A percentile compares a stretch with the other conserved stretches of the same genome.
Conservation (phyloP, 2,329 filamentous ascomycete species). For the Nemania bipapillata region DNA sequence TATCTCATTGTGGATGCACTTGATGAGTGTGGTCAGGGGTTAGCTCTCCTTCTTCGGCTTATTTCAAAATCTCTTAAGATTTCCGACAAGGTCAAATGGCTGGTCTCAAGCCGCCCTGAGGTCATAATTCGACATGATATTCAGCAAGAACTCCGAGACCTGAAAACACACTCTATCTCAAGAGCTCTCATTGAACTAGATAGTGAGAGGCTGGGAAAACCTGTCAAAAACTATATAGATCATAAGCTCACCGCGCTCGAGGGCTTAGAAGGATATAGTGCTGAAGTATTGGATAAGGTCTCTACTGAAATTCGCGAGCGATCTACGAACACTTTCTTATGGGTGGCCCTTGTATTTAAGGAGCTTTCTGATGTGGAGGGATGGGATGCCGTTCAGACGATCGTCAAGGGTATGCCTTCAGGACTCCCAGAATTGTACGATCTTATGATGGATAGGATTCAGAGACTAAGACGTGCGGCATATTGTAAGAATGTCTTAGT, state of each 20-base stretch:
- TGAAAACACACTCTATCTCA: too few species aligned
- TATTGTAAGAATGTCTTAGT: background rate
- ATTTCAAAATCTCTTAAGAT: background rate
- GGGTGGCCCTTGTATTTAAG: slow-evolving; percentile 6
- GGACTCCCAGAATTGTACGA: background rate
- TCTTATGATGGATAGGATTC: background rate
- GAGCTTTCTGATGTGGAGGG: background rate
- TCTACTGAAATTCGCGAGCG: too few species aligned
- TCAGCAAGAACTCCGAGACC: too few species aligned
- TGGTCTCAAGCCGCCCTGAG: background rate
- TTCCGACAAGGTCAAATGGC: background rate
- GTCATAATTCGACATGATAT: too few species aligned
- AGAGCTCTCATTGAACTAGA: too few species aligned
- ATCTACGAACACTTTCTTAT: slow-evolving; percentile 11
- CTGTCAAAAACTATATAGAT: too few species aligned
- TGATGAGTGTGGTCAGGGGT: background rate
- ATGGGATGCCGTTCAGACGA: background rate
- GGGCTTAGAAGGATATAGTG: too few species aligned
- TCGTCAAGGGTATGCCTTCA: slow-evolving; percentile 1
- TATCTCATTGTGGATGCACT: slow-evolving; percentile 6
- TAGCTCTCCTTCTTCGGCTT: background rate
- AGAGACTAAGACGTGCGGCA: background rate
- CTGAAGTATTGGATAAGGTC: too few species aligned
- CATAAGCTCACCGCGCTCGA: too few species aligned
- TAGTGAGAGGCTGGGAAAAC: too few species aligned